Evolutionary conservation across 768 basidiomycete genomes (phyloP).

Genomic region (Trametes cinnabarina): DNA sequence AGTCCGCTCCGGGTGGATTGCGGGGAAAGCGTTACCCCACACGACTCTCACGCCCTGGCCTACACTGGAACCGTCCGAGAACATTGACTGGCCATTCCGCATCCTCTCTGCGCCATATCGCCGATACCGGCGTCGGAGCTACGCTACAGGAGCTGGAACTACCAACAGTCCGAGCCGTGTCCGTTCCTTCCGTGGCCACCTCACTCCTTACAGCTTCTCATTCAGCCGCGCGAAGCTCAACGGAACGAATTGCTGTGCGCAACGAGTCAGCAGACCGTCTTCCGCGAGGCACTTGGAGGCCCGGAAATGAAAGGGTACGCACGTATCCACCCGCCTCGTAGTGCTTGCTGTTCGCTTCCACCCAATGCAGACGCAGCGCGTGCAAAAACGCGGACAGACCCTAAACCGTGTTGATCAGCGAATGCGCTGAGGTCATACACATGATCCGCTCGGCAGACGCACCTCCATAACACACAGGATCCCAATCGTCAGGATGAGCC

Average conservation of each 20-base stretch:
- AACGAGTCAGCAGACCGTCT: conserved; percentile 27
- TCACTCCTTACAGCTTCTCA: conserved; percentile 32
- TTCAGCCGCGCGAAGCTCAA: conserved; percentile 46
- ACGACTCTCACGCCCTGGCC: conserved; percentile 6
- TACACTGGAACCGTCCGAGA: conserved; percentile 7
- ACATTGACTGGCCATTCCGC: conserved; percentile 9
- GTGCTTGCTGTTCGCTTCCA: conserved; percentile 96
- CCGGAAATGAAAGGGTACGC: conserved; percentile 36
- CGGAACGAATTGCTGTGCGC: conserved; percentile 45
- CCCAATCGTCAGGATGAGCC: conserved; percentile 75
- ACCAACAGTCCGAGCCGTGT: conserved; percentile 2
- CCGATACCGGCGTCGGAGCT: conserved; percentile 15
- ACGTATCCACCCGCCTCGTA: conserved; percentile 89
- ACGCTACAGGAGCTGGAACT: conserved; percentile 12
- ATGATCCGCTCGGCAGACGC: conserved; percentile 31
- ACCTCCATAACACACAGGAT: conserved; percentile 97
- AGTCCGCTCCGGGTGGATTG: not conserved
- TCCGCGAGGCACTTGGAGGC: conserved; percentile 24
- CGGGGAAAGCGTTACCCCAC: conserved; percentile 18
- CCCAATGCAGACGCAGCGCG: conserved; percentile 96
- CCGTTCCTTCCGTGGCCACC: conserved; percentile 16
- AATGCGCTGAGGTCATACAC: conserved; percentile 19
- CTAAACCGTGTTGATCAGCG: conserved; percentile 39
- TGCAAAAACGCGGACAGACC: conserved; percentile 95
- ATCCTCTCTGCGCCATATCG: not conserved